A percentile compares a stretch with the other conserved stretches of the same genome.
phyloP scores from a whole-genome alignment of 2,329 filamentous ascomycete genomes.

The Alternaria arborescens region DNA sequence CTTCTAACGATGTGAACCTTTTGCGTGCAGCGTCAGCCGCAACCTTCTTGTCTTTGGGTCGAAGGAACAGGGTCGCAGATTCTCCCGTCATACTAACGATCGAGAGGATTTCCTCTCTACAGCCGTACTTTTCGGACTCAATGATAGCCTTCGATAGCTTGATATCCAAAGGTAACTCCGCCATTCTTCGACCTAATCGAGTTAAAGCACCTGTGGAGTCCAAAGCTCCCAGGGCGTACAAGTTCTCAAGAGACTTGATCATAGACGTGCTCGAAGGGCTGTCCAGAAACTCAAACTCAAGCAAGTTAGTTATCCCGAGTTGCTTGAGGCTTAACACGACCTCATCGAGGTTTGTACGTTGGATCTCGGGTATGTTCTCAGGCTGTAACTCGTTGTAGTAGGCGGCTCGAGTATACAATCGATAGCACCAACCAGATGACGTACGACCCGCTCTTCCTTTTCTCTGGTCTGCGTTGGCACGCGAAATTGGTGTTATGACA shows the following conservation, averaged over 20 bases:
- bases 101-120: constrained; percentile 89
- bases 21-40: constrained; percentile 88
- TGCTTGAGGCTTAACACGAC: constrained; percentile 77
- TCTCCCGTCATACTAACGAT: constrained; percentile 96
- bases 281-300: constrained; percentile 97
- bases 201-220: constrained; percentile 90
- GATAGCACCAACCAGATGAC: constrained; percentile 89
- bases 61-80: constrained; percentile 86
- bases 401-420: constrained; percentile 91
- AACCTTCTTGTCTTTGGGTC: constrained; percentile 94
- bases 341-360: constrained; percentile 87
- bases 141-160: constrained; percentile 91
- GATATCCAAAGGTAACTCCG: constrained; percentile 91
- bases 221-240: constrained; percentile 89
- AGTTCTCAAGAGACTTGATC: constrained; percentile 85
- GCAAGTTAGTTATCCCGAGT: constrained; percentile 87
- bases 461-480: constrained; percentile 91
- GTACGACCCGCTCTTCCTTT: constrained; percentile 93
- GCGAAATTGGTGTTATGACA: constrained; percentile 56
- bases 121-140: constrained; percentile 87
- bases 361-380: constrained; percentile 94
- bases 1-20: constrained; percentile 63
- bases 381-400: constrained; percentile 91
- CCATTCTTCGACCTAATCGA: constrained; percentile 91
- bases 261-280: constrained; percentile 88